A percentile compares a stretch with the other conserved stretches of the same genome.
phyloP scores from a whole-genome alignment of 441 rosid genomes.

The Kokia cookei region DNA sequence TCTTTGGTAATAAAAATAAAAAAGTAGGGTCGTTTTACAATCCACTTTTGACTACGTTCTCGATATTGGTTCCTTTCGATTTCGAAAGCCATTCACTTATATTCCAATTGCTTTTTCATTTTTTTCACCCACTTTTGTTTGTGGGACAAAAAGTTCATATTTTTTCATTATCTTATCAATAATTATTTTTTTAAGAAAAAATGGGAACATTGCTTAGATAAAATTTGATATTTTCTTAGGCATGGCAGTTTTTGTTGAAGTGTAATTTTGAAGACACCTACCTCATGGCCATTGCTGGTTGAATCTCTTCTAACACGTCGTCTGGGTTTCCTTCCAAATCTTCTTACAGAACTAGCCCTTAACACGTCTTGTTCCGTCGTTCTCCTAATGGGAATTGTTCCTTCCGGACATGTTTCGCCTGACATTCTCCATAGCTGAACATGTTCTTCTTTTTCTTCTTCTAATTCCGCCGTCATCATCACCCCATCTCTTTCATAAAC shows the following conservation, averaged over 20 bases:
- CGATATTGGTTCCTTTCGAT: neutral
- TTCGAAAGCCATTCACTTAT: neutral
- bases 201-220: neutral
- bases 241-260: neutral
- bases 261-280: conserved; percentile 13
- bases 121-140: neutral
- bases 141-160: neutral
- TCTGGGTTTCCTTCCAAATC: conserved; percentile 65
- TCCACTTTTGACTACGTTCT: conserved; percentile 23
- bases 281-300: conserved; percentile 87
- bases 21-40: no score
- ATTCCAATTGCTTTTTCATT: neutral
- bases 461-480: conserved; percentile 16
- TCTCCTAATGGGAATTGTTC: conserved; percentile 84
- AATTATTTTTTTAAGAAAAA: no score
- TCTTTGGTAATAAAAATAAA: no score
- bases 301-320: conserved; percentile 77
- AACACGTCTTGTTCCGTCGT: conserved; percentile 74
- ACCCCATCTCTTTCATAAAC: conserved; percentile 27
- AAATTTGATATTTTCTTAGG: neutral
- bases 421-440: conserved; percentile 71
- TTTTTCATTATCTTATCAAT: no score
- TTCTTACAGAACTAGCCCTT: conserved; percentile 57
- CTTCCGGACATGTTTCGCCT: conserved; percentile 83
- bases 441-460: conserved; percentile 26